A percentile compares a stretch with the other conserved stretches of the same genome.
These are phyloP conservation scores for Aspergillus sclerotialis DNA, from an alignment of 2,329 filamentous ascomycete species.

Conservation along the genomic window DNA sequence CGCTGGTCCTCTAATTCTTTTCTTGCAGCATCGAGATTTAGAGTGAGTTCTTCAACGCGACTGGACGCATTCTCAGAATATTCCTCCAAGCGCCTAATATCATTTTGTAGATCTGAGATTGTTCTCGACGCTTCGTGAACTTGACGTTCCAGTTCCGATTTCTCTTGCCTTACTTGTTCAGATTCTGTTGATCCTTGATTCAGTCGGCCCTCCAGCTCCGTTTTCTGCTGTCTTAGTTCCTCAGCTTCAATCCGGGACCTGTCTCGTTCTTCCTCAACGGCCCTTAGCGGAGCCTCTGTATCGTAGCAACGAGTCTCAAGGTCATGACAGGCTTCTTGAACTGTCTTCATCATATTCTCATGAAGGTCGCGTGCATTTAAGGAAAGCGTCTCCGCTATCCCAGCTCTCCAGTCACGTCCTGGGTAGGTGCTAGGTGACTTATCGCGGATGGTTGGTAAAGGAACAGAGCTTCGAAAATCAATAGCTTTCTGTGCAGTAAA, in stretches of 20 bases:
- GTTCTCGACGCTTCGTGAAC: slow-evolving; percentile 28
- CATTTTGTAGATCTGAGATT: slow-evolving; percentile 33
- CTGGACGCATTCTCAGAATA: slow-evolving; percentile 32
- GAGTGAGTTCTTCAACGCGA: slow-evolving; percentile 31
- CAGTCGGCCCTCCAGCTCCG: slow-evolving; percentile 30
- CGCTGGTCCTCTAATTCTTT: slow-evolving; percentile 32
- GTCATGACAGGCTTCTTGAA: slow-evolving; percentile 49
- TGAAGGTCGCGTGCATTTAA: slow-evolving; percentile 38
- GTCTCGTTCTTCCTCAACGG: slow-evolving; percentile 28
- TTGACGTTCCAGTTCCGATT: slow-evolving; percentile 30
- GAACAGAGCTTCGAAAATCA: slow-evolving; percentile 7
- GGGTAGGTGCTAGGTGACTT: slow-evolving; percentile 11
- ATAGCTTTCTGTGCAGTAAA: slow-evolving; percentile 9
- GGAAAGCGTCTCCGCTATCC: slow-evolving; percentile 39
- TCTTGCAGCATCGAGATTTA: slow-evolving; percentile 25
- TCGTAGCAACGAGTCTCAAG: slow-evolving; percentile 50
- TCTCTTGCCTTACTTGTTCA: slow-evolving; percentile 26
- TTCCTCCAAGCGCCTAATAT: slow-evolving; percentile 29
- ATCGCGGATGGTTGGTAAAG: slow-evolving; percentile 7
- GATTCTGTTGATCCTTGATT: slow-evolving; percentile 35
- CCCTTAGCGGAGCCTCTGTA: slow-evolving; percentile 47
- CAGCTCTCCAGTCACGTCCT: slow-evolving; percentile 44
- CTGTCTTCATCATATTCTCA: slow-evolving; percentile 41
- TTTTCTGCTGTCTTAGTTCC: slow-evolving; percentile 26
- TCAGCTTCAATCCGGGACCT: slow-evolving; percentile 29